Evolutionary conservation across 2,329 filamentous ascomycete genomes (phyloP).

Genomic region (Diaporthe ilicicola): DNA sequence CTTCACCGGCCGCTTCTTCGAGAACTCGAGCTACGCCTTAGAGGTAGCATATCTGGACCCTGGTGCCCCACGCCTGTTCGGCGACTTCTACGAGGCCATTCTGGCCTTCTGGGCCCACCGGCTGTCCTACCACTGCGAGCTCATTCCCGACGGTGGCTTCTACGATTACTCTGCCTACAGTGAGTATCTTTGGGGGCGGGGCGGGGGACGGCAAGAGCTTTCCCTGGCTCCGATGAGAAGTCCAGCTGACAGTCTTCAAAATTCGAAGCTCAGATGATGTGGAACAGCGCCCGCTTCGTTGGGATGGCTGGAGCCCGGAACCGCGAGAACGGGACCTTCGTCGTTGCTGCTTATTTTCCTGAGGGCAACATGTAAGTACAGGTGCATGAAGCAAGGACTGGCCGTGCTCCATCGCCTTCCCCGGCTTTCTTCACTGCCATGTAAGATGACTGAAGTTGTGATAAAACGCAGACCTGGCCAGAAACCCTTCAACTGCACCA

Average conservation of each 20-base stretch:
- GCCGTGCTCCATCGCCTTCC: too few relatives aligned
- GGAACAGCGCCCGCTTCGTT: neutral
- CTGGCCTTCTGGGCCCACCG: neutral
- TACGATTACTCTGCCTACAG: neutral
- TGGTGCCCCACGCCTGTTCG: neutral
- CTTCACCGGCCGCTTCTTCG: neutral
- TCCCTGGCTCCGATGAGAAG: neutral
- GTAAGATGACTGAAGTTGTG: neutral
- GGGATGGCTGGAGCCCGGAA: neutral
- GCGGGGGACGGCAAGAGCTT: too few relatives aligned
- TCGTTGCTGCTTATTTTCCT: slow-evolving; percentile 13
- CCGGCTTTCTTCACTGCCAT: neutral
- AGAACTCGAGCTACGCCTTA: neutral
- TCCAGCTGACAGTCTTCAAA: neutral
- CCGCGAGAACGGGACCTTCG: slow-evolving; percentile 3
- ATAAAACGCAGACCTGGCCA: neutral
- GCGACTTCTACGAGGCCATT: neutral
- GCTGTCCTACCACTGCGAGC: neutral
- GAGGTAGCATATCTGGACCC: neutral
- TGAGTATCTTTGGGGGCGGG: neutral
- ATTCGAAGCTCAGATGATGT: slow-evolving; percentile 2
- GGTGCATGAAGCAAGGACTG: neutral
- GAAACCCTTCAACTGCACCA: neutral
- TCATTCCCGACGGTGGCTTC: slow-evolving; percentile 4
- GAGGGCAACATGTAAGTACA: neutral